These are phyloP conservation scores for Eutrema yunnanense DNA, from an alignment of 345 rosid genomes.

Conservation along the genomic window DNA sequence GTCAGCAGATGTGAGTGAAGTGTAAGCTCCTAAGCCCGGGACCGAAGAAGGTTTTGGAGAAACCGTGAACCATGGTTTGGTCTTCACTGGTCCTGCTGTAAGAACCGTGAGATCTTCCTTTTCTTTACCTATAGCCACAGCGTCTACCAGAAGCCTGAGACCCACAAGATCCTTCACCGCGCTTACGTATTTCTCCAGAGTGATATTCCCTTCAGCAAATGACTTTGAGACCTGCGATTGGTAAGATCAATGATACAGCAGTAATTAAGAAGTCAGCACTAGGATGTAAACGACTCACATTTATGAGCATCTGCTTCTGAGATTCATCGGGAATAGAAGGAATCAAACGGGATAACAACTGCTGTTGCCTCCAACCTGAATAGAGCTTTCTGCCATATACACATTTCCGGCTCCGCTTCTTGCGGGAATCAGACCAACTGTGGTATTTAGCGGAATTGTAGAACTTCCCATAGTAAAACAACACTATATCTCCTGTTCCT, in stretches of 20 bases:
- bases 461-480: slow-evolving; percentile 59
- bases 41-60: slow-evolving; percentile 26
- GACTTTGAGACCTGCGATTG: slow-evolving; percentile 49
- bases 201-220: slow-evolving; percentile 48
- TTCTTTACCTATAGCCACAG: slow-evolving; percentile 66
- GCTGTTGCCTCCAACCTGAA: slow-evolving; percentile 69
- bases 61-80: slow-evolving; percentile 36
- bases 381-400: slow-evolving; percentile 51
- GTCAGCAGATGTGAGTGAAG: slow-evolving; percentile 47
- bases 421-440: slow-evolving; percentile 54
- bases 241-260: slow-evolving; percentile 10
- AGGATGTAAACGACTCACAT: slow-evolving; percentile 28
- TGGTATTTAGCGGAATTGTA: slow-evolving; percentile 42
- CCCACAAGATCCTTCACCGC: slow-evolving; percentile 45
- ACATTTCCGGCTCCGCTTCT: slow-evolving; percentile 41
- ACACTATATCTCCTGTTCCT: slow-evolving; percentile 43
- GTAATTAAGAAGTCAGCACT: background rate
- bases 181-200: slow-evolving; percentile 41
- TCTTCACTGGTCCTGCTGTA: slow-evolving; percentile 36
- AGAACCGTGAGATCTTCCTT: slow-evolving; percentile 59
- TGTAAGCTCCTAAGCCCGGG: slow-evolving; percentile 31
- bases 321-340: slow-evolving; percentile 36
- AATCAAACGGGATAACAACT: slow-evolving; percentile 56
- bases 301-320: slow-evolving; percentile 26
- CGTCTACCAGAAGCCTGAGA: slow-evolving; percentile 47